Evolutionary conservation across 495 filamentous ascomycete species (phyloP), one percentile per base, ranked within the genome.

Genomic region (Hypoxylon trugodes): DNA sequence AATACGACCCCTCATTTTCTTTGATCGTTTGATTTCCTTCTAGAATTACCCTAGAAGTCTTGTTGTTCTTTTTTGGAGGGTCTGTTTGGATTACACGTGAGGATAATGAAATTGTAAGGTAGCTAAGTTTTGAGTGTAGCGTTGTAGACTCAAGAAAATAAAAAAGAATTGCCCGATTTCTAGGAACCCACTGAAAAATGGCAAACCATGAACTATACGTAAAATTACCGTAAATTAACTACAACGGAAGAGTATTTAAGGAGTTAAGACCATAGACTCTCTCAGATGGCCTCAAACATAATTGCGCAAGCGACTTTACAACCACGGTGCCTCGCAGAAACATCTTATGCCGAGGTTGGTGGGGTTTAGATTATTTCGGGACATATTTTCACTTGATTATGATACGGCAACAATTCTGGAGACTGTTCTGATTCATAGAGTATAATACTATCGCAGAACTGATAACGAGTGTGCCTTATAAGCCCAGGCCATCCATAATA

Each of bases 381-480:
- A 19, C 45, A 57, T 28, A 19, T 61, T n/a, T n/a, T n/a, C 53
- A 65, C 40, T 35, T 41, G n/a, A 35, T 13, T 4, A 60, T 19
- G 15, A 10, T 15, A 52, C 36, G 12, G 24, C 19, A 3, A 49
- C 3, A 5, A 57, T 58, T 58, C 26, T 40, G 57, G 52, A 60
- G 57, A 58, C 40, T 43, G 57, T 52, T 61, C 57, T 53, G 64
- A 61, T 67, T 67, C 32, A 42, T 61, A 58, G 43, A 47, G 30
- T 51, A 42, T 49, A 25, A 9, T 33, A 58, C 53, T 58, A 36
- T 52, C 43, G 32, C 54, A 67, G 64, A 67, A 61, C 58, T 21
- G 40, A 58, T 37, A 67, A 61, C 64, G 64, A 67, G 63, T 43
- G 62, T 61, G 50, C 32, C 38, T 57, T 48, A 46, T 26, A 56